Percentiles rank a stretch among this genome's conserved stretches.
These are phyloP conservation scores for Mycena rebaudengoi DNA, from an alignment of 768 basidiomycete species.

Conservation along the genomic window DNA sequence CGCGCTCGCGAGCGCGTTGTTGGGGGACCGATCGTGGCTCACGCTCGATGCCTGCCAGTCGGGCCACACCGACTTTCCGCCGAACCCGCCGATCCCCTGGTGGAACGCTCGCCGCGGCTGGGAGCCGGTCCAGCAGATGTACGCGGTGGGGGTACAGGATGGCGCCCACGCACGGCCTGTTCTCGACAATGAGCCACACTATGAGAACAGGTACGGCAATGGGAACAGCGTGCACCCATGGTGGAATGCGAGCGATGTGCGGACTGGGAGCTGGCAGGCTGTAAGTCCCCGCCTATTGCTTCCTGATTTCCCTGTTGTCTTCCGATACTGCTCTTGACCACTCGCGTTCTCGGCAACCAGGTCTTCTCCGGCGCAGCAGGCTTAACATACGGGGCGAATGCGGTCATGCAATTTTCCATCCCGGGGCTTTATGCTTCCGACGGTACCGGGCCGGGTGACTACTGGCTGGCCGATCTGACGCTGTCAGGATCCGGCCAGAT, in stretches of 20 bases:
- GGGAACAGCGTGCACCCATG: background rate
- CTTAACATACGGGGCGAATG: background rate
- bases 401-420: background rate
- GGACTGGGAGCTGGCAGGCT: background rate
- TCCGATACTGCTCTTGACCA: background rate
- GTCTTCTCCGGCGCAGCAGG: background rate
- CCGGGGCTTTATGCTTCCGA: background rate
- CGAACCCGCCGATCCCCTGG: background rate
- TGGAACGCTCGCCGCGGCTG: background rate
- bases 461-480: background rate
- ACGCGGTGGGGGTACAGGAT: background rate
- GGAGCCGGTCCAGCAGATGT: background rate
- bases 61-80: background rate
- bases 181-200: background rate
- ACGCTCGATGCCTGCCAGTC: background rate
- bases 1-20: background rate
- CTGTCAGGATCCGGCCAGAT: background rate
- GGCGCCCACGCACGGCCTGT: background rate
- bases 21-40: conserved; percentile 1
- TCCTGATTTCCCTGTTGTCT: background rate
- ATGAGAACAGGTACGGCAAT: background rate
- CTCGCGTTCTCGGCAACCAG: background rate
- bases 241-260: background rate
- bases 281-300: background rate
- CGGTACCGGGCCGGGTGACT: background rate